These are phyloP conservation scores for Yamadazyma sp. DNA, from an alignment of 1,139 yeast genomes.

Conservation along the genomic window DNA sequence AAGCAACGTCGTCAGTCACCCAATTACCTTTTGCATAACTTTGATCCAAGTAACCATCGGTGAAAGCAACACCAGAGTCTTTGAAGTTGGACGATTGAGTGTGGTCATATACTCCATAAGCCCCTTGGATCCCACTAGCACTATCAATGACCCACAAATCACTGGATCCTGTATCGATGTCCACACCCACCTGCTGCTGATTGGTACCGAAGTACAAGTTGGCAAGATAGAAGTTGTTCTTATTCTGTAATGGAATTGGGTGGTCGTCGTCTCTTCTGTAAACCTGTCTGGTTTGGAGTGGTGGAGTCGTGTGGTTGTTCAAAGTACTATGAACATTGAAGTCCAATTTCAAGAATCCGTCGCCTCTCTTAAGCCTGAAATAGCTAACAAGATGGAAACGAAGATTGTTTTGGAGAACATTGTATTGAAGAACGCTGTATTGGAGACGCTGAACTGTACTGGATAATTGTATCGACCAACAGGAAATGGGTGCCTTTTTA, in stretches of 20 bases:
- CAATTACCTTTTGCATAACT: slow-evolving; percentile 61
- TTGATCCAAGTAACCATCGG: slow-evolving; percentile 58
- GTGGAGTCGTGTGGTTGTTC: background rate
- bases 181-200: slow-evolving; percentile 19
- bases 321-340: slow-evolving; percentile 6
- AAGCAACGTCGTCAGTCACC: slow-evolving; percentile 46
- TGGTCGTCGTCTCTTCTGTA: slow-evolving; percentile 5
- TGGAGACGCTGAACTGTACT: background rate
- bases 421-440: background rate
- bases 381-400: background rate
- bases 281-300: background rate
- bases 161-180: slow-evolving; percentile 30
- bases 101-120: slow-evolving; percentile 7
- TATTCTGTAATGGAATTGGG: slow-evolving; percentile 3
- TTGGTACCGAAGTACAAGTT: slow-evolving; percentile 36
- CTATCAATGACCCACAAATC: slow-evolving; percentile 26
- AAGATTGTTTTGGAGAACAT: background rate
- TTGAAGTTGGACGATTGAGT: slow-evolving; percentile 23
- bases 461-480: no score
- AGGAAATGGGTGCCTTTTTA: no score
- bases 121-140: background rate
- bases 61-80: slow-evolving; percentile 32
- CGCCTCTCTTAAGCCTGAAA: slow-evolving; percentile 11
- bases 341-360: slow-evolving; percentile 13
- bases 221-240: slow-evolving; percentile 44